These are phyloP conservation scores for Butyriboletus appendiculatus DNA, from an alignment of 1,284 basidiomycete genomes.

Conservation along the genomic window DNA sequence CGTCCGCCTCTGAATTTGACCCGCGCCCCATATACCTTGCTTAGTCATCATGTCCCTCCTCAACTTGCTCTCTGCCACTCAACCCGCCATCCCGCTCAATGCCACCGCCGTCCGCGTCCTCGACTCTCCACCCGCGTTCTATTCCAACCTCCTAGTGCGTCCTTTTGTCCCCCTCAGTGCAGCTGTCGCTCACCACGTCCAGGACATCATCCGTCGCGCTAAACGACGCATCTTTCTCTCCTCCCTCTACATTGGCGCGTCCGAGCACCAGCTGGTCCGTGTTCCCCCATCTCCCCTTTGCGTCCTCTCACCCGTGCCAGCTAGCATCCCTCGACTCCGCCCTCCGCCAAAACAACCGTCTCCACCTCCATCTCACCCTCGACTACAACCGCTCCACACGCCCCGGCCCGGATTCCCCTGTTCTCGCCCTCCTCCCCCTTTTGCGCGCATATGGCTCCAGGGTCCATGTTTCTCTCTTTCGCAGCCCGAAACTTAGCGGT, in stretches of 20 bases:
- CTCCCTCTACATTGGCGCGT: constrained; percentile 78
- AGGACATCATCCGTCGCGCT: constrained; percentile 78
- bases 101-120: constrained; percentile 40
- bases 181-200: not conserved
- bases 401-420: constrained; percentile 74
- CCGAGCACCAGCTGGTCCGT: constrained; percentile 68
- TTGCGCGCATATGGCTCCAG: constrained; percentile 71
- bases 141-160: constrained; percentile 41
- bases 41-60: constrained; percentile 29
- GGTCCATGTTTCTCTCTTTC: constrained; percentile 80
- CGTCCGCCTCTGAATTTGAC: too few species aligned
- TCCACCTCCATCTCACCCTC: constrained; percentile 77
- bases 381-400: constrained; percentile 94
- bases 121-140: constrained; percentile 40
- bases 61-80: constrained; percentile 34
- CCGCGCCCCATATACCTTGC: not conserved
- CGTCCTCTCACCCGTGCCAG: constrained; percentile 41
- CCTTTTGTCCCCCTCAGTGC: fast-evolving
- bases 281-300: not conserved
- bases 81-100: constrained; percentile 41
- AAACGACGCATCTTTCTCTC: constrained; percentile 82
- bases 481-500: constrained; percentile 83
- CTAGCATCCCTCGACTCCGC: constrained; percentile 64
- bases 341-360: constrained; percentile 56
- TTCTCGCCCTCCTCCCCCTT: constrained; percentile 73